Evolutionary conservation across 2,329 filamentous ascomycete species (phyloP).

Genomic region (Lachnellula occidentalis): DNA sequence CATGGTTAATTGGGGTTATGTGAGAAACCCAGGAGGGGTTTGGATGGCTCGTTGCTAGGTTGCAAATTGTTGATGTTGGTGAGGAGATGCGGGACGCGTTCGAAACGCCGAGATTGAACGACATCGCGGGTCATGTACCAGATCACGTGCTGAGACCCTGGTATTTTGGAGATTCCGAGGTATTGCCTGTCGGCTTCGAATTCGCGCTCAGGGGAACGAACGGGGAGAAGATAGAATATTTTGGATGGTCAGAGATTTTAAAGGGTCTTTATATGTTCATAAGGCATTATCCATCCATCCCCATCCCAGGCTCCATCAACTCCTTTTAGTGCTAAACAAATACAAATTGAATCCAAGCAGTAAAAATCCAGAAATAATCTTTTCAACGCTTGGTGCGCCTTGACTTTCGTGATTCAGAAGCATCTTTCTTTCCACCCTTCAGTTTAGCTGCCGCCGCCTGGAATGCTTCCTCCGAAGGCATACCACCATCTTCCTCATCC

Average conservation of each 20-base stretch:
- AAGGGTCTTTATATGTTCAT: neutral
- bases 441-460: constrained; percentile 50
- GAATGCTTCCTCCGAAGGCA: constrained; percentile 57
- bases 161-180: too few relatives aligned
- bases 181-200: neutral
- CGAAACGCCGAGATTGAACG: neutral
- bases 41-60: neutral
- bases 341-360: neutral
- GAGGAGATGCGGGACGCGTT: constrained; percentile 9
- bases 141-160: neutral
- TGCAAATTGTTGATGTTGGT: constrained; percentile 3
- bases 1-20: constrained; percentile 32
- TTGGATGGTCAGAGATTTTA: neutral
- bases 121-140: constrained; percentile 1
- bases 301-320: neutral
- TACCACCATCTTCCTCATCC: constrained; percentile 55
- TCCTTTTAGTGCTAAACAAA: constrained; percentile 7
- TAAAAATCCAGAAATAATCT: neutral
- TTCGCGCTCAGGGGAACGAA: neutral
- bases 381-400: constrained; percentile 23
- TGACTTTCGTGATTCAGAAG: constrained; percentile 15
- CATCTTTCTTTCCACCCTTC: constrained; percentile 14
- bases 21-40: neutral
- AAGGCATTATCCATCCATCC: neutral
- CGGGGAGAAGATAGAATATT: neutral